Evolutionary conservation across 2,329 filamentous ascomycete genomes (phyloP).

Genomic region (Diaporthe citri): DNA sequence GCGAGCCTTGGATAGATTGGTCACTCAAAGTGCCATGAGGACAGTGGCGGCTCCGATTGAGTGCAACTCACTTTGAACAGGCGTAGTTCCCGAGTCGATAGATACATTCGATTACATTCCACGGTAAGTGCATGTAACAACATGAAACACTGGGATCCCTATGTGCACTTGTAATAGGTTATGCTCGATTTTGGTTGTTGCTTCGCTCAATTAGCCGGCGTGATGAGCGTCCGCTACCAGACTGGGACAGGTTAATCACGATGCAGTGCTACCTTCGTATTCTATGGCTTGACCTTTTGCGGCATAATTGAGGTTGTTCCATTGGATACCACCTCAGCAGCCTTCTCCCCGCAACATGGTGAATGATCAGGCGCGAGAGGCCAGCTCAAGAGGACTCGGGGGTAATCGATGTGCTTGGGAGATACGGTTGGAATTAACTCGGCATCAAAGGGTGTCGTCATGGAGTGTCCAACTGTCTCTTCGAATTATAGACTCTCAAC

Average conservation of each 20-base stretch:
- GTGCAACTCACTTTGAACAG: no score
- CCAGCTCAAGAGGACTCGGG: no score
- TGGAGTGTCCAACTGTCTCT: background rate
- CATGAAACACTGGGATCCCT: slow-evolving; percentile 10
- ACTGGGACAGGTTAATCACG: background rate
- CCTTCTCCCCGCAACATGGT: no score
- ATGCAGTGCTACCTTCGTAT: background rate
- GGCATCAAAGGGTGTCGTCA: background rate
- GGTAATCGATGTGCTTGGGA: background rate
- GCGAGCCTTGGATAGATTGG: no score
- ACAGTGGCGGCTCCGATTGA: no score
- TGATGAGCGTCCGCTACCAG: background rate
- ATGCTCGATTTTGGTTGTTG: background rate
- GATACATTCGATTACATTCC: no score
- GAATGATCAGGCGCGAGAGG: no score
- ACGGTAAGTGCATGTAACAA: no score
- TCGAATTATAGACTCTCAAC: background rate
- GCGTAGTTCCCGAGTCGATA: no score
- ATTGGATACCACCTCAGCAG: background rate
- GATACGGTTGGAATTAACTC: background rate
- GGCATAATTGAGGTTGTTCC: background rate
- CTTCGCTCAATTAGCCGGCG: background rate
- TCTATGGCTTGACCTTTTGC: background rate
- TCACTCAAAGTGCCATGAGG: no score
- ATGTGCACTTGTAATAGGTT: background rate